A percentile compares a stretch with the other conserved stretches of the same genome.
These are phyloP conservation scores for Cystofilobasidium capitatum DNA, from an alignment of 768 basidiomycete genomes.

Conservation along the genomic window DNA sequence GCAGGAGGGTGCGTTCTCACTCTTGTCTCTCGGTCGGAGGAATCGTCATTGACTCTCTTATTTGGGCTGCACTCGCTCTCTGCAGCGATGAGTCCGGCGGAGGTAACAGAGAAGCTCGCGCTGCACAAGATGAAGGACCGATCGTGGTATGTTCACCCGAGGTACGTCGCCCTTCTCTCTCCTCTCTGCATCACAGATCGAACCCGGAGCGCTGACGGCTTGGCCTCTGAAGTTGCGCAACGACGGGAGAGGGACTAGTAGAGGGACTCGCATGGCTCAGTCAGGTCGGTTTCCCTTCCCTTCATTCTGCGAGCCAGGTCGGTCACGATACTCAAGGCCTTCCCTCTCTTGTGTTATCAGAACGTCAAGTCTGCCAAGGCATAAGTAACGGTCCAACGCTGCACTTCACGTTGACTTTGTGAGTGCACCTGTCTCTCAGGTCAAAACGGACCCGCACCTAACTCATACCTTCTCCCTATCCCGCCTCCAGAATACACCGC, in stretches of 20 bases:
- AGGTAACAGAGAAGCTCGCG: slow-evolving; percentile 94
- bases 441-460: no score
- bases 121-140: slow-evolving; percentile 92
- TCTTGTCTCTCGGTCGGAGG: not conserved
- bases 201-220: not conserved
- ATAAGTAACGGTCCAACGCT: no score
- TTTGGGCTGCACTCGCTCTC: slow-evolving; percentile 1
- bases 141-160: slow-evolving; percentile 98
- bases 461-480: no score
- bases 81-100: slow-evolving; percentile 95
- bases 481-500: no score
- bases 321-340: no score
- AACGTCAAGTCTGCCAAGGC: no score
- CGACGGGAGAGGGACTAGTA: slow-evolving; percentile 91
- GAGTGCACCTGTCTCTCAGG: no score
- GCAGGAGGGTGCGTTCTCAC: slow-evolving; percentile 64
- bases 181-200: not conserved
- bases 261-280: slow-evolving; percentile 51
- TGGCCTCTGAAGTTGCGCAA: slow-evolving; percentile 61
- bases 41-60: not conserved
- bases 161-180: slow-evolving; percentile 47
- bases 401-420: no score
- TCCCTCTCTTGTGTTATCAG: no score
- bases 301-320: not conserved
- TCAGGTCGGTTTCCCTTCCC: slow-evolving; percentile 6